Percentiles rank a stretch among this genome's conserved stretches.
phyloP scores from a whole-genome alignment of 2,329 filamentous ascomycete species.

The Herpotrichia juniperi region DNA sequence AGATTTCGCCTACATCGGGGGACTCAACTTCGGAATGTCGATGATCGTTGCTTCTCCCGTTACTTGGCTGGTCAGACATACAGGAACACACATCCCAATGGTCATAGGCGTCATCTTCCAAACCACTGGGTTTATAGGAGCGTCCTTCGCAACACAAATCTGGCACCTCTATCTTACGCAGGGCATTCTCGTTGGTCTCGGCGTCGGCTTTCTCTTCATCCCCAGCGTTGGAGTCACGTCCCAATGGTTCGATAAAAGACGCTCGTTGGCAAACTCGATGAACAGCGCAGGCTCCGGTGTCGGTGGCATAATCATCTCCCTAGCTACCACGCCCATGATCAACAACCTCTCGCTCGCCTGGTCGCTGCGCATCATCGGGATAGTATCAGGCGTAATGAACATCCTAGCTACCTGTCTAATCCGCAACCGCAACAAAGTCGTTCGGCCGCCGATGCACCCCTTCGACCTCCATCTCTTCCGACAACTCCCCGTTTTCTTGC shows the following conservation, averaged over 20 bases:
- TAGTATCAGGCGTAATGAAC: constrained; percentile 32
- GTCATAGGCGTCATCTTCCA: constrained; percentile 40
- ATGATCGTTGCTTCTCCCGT: constrained; percentile 44
- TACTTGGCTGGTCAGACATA: constrained; percentile 31
- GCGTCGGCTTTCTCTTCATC: constrained; percentile 50
- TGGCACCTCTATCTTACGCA: constrained; percentile 52
- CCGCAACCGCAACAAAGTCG: constrained; percentile 40
- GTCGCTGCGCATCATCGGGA: constrained; percentile 49
- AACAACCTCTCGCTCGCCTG: constrained; percentile 44
- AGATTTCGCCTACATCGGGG: constrained; percentile 50
- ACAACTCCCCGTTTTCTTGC: constrained; percentile 43
- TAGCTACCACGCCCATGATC: constrained; percentile 48
- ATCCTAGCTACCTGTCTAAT: constrained; percentile 35
- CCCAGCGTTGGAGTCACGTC: constrained; percentile 45
- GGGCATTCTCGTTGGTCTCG: constrained; percentile 48
- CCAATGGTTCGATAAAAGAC: constrained; percentile 50
- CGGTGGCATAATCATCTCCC: constrained; percentile 43
- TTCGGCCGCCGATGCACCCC: constrained; percentile 40
- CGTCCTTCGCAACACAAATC: constrained; percentile 44
- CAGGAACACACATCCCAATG: constrained; percentile 39
- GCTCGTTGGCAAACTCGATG: constrained; percentile 51
- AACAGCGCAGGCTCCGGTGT: constrained; percentile 48
- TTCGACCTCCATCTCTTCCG: constrained; percentile 45
- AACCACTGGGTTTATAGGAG: constrained; percentile 41
- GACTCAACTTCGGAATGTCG: constrained; percentile 43